A percentile compares a stretch with the other conserved stretches of the same genome.
Conservation (phyloP, 2,329 filamentous ascomycete species). For the Fusarium irregulare region DNA sequence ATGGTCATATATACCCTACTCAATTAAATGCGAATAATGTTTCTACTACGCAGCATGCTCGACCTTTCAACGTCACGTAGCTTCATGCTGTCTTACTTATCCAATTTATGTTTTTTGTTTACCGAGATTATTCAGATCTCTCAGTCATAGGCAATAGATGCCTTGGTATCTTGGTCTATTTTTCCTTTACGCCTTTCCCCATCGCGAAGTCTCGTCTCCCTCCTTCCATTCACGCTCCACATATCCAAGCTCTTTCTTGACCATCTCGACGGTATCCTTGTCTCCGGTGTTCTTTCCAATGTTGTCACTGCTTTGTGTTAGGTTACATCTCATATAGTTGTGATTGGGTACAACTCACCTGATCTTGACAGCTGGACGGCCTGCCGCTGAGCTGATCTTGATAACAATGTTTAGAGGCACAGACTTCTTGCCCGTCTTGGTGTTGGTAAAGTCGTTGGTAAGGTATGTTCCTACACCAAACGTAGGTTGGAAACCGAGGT, state of each 20-base stretch:
- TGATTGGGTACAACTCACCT: conserved; percentile 55
- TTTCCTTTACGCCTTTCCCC: conserved; percentile 65
- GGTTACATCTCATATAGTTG: not conserved
- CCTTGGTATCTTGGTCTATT: conserved; percentile 33
- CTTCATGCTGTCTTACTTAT: not conserved
- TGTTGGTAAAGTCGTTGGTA: conserved; percentile 90
- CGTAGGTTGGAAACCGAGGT: conserved; percentile 81
- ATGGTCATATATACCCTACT: conserved; percentile 5
- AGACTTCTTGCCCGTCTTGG: conserved; percentile 81
- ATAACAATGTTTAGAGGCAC: conserved; percentile 97
- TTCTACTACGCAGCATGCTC: not conserved
- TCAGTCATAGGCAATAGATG: conserved; percentile 2
- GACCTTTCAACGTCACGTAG: not conserved
- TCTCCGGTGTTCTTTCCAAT: conserved; percentile 95
- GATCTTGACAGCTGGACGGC: conserved; percentile 89
- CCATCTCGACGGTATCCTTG: conserved; percentile 77
- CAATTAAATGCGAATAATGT: not conserved
- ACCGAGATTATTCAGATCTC: not conserved
- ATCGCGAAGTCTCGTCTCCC: conserved; percentile 85
- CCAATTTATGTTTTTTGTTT: not conserved
- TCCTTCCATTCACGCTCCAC: conserved; percentile 84
- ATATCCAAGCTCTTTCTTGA: conserved; percentile 89
- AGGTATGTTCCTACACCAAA: conserved; percentile 97
- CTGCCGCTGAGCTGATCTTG: conserved; percentile 88
- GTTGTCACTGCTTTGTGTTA: conserved; percentile 70